These are phyloP conservation scores for Periconia macrospinosa DNA, from an alignment of 2,329 filamentous ascomycete genomes.

Conservation along the genomic window DNA sequence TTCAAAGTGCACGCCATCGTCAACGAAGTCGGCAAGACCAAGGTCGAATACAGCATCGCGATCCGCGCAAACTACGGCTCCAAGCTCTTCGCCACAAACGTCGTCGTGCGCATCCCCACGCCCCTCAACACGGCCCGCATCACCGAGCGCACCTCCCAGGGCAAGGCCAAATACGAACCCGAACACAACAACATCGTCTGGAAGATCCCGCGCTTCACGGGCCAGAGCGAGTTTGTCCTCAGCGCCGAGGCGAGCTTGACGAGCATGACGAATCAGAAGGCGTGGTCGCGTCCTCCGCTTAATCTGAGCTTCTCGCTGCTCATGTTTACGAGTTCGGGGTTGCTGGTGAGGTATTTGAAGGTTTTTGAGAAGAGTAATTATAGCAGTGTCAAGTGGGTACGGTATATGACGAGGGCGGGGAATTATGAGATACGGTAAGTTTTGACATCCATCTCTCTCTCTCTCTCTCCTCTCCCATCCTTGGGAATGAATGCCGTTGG, in stretches of 20 bases:
- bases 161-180: conserved; percentile 97
- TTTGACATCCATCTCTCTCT: too few relatives aligned
- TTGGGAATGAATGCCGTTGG: too few relatives aligned
- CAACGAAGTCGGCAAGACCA: conserved; percentile 93
- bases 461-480: too few relatives aligned
- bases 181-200: conserved; percentile 98
- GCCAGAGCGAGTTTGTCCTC: conserved; percentile 94
- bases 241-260: conserved; percentile 91
- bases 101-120: conserved; percentile 90
- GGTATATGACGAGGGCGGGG: conserved; percentile 97
- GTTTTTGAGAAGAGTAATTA: conserved; percentile 99
- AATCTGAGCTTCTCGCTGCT: conserved; percentile 90
- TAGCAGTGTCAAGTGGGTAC: conserved; percentile 97
- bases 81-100: conserved; percentile 97
- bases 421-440: conserved; percentile 91
- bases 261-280: conserved; percentile 97
- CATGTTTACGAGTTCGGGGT: conserved; percentile 96
- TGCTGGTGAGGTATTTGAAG: conserved; percentile 92
- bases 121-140: conserved; percentile 95
- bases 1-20: conserved; percentile 99
- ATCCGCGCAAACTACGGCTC: conserved; percentile 95
- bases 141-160: conserved; percentile 88
- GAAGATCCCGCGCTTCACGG: conserved; percentile 98
- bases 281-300: conserved; percentile 91
- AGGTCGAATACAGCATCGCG: conserved; percentile 97